Evolutionary conservation across 768 basidiomycete genomes (phyloP), one percentile per base, ranked within the genome.

Genomic region (Harrya chromipes): DNA sequence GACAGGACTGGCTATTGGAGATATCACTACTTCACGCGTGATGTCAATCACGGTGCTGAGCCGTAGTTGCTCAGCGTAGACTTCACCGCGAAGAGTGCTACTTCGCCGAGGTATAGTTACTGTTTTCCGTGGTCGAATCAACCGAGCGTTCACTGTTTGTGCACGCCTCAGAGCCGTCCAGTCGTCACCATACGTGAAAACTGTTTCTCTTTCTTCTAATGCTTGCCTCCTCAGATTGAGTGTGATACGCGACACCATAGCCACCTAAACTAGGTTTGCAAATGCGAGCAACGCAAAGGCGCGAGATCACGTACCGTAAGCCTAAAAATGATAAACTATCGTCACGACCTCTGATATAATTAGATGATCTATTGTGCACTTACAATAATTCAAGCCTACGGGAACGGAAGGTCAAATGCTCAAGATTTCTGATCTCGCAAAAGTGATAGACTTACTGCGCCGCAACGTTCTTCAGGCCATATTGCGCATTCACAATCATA

Each of bases 221-320:
- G 27, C 46, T 35, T 63, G 68, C 62, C 76, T 79, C 64, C 70
- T 78, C 10, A 85, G 71, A 60, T 78, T 80, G 21, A 85, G 73
- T 1, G 83, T 84, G 42, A 85, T 84, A 8, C 84, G 75, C 4
- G 82, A 84, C 75, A 84, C 83, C 80, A 84, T 85, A 0, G 81
- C 72, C 11, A 85, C 80, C 66, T 77, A 58, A 24, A 60, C 17
- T 51, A 12, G 17, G 33, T 33, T 42, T 29, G 6, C 26, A 36
- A 46, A 26, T 20, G 49, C 29, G 34, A 31, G 35, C 35, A 20
- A 4, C 23, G 8, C 13, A n/a, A 17, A 10, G 13, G 17, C 12
- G 44, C 20, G 17, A 38, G 24, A 20, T 40, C 20, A 39, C 63
- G 17, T 37, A 66, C 48, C 21, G 48, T 54, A 12, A 56, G 44